Base-by-base conservation (phyloP, 345 rosid species). In the Hypericum perforatum region DNA sequence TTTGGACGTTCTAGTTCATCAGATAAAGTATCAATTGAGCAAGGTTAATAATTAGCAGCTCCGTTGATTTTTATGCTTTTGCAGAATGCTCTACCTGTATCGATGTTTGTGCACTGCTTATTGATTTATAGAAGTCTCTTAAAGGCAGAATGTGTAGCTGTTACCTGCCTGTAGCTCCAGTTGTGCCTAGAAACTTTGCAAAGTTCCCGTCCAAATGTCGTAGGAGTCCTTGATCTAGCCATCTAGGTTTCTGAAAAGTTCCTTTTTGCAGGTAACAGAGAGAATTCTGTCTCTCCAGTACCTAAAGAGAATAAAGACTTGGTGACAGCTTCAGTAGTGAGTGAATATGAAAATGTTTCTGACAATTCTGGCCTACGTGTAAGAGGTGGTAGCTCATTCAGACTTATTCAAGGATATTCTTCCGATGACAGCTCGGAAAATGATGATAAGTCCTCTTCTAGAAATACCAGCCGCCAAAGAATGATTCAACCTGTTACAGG, bases 401-500 rank as follows among this genome's bases (percentile, higher is more conserved):
- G 69, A 66, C 72, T 67, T 64, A 48, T 74, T n/a, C 76, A 72
- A 58, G 71, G 64, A 42, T 72, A 76, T 76, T 71, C 70, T 67
- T 78, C 86, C 43, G 71, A 72, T 64, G 82, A 76, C 45, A 63
- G 69, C 68, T 66, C 69, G 9, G 81, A 70, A 48, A 69, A 62
- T 54, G 53, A 62, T 45, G 60, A 44, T 11, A 59, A 65, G 43
- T 45, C 58, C 13, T 29, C 22, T 37, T n/a, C 10, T 43, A 43
- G 54, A 42, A 48, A 32, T 65, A 40, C 12, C 49, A 29, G 46
- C 36, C 37, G 45, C 37, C 41, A 49, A 52, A 61, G 12, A 36
- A 63, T 44, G 16, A 39, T 63, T 16, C 44, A 45, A 52, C 40
- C 72, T 11, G 66, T 54, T 61, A 13, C 54, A 16, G 55, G 37